A percentile compares a stretch with the other conserved stretches of the same genome.
Evolutionary conservation across 2,329 filamentous ascomycete species (phyloP).

Genomic region (Metarhizium brunneum): DNA sequence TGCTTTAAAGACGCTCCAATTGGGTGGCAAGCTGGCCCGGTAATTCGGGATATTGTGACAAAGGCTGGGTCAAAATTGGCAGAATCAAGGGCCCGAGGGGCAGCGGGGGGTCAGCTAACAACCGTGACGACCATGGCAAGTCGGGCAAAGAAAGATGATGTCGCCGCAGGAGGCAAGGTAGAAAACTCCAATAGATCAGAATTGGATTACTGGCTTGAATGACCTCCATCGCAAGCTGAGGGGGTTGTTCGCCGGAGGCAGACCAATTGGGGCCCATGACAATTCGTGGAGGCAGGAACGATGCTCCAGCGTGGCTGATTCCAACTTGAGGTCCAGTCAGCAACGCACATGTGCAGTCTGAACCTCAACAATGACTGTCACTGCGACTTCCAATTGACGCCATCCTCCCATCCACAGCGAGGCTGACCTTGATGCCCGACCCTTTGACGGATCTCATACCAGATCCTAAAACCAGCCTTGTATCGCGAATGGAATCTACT

Average conservation of each 20-base stretch:
- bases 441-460: too few species aligned
- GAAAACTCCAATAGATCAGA: too few species aligned
- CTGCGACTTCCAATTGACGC: too few species aligned
- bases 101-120: background rate
- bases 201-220: too few species aligned
- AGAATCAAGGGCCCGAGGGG: background rate
- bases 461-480: too few species aligned
- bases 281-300: background rate
- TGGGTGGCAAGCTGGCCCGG: background rate
- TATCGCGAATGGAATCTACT: too few species aligned
- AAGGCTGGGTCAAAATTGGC: background rate
- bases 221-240: background rate
- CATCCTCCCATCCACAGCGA: too few species aligned
- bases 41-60: background rate
- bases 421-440: too few species aligned
- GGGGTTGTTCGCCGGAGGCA: background rate
- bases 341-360: too few species aligned
- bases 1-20: too few species aligned
- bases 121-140: background rate
- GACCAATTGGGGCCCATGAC: background rate
- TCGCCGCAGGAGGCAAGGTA: too few species aligned
- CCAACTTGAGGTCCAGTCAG: constrained; percentile 9
- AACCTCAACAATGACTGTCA: too few species aligned
- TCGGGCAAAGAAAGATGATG: background rate
- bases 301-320: constrained; percentile 42